phyloP scores from a whole-genome alignment of 2,329 filamentous ascomycete species.

The Colletotrichum cordylinicola region DNA sequence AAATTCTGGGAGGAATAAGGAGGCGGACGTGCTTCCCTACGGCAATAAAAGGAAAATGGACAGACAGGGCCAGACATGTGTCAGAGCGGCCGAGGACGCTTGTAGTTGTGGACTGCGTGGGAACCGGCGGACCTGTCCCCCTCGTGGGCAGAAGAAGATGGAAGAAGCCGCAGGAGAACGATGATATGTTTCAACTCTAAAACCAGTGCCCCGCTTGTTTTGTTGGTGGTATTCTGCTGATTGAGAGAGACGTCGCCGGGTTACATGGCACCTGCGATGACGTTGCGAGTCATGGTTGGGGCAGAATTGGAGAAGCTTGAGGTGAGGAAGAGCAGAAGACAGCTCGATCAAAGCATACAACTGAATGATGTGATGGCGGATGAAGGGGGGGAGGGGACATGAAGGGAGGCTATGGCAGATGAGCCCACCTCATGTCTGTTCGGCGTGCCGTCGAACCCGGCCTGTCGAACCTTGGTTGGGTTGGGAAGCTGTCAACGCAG shows the following conservation, averaged over 20 bases:
- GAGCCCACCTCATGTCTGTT: not conserved
- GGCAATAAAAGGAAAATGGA: not conserved
- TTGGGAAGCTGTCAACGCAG: constrained; percentile 1
- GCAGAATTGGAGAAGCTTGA: not conserved
- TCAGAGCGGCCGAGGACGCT: constrained; percentile 8
- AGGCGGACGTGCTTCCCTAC: not conserved
- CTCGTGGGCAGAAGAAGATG: not conserved
- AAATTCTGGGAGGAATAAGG: not conserved
- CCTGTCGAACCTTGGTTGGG: constrained; percentile 7
- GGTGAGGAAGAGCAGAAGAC: not conserved
- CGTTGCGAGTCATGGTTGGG: constrained; percentile 3
- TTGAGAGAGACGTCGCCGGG: not conserved
- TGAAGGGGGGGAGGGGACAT: not conserved
- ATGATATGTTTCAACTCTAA: constrained; percentile 20
- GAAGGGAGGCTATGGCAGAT: not conserved
- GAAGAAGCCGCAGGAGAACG: not conserved
- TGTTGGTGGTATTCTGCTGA: not conserved
- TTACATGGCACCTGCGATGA: not conserved
- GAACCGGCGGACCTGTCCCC: not conserved
- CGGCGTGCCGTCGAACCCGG: not conserved
- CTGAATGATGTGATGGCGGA: not conserved
- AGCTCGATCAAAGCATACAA: not conserved
- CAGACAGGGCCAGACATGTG: not conserved
- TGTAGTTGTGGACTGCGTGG: not conserved
- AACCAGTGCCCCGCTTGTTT: constrained; percentile 13